Evolutionary conservation across 768 basidiomycete species (phyloP).

Genomic region (Pleurotus cornucopiae): DNA sequence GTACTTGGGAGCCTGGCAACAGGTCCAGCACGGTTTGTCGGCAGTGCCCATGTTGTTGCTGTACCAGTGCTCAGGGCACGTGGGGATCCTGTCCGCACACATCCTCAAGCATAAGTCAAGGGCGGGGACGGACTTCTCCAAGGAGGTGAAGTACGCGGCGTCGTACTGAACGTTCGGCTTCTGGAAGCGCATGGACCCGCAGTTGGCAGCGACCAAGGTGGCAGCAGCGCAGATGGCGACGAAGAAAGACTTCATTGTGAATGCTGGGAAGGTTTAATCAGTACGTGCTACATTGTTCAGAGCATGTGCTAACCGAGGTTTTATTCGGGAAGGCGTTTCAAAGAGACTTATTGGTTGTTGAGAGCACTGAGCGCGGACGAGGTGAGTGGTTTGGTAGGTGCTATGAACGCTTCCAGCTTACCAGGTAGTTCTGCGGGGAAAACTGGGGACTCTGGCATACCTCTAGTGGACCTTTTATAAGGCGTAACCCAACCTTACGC

Average conservation of each 20-base stretch:
- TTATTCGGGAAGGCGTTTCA: neutral
- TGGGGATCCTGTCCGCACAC: neutral
- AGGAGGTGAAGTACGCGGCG: neutral
- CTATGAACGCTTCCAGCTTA: neutral
- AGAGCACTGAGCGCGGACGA: too few species aligned
- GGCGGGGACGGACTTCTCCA: neutral
- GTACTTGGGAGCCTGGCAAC: slow-evolving; percentile 1
- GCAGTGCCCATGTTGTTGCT: slow-evolving; percentile 1
- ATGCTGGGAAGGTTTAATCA: neutral
- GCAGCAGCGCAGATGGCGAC: neutral
- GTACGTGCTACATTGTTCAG: neutral
- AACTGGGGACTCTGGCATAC: neutral
- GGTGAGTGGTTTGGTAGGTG: too few species aligned
- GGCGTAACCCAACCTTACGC: too few species aligned
- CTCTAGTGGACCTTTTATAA: neutral
- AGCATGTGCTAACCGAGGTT: too few species aligned
- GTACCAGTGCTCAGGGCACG: slow-evolving; percentile 6
- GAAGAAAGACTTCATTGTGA: neutral
- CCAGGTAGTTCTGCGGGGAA: neutral
- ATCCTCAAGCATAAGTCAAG: slow-evolving; percentile 1
- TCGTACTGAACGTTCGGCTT: neutral
- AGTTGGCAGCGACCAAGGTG: neutral
- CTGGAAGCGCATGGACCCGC: neutral
- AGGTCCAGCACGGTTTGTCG: slow-evolving; percentile 1
- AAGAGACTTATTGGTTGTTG: neutral